Evolutionary conservation across 2,329 filamentous ascomycete species (phyloP).

Genomic region (Pseudocercospora cruenta): DNA sequence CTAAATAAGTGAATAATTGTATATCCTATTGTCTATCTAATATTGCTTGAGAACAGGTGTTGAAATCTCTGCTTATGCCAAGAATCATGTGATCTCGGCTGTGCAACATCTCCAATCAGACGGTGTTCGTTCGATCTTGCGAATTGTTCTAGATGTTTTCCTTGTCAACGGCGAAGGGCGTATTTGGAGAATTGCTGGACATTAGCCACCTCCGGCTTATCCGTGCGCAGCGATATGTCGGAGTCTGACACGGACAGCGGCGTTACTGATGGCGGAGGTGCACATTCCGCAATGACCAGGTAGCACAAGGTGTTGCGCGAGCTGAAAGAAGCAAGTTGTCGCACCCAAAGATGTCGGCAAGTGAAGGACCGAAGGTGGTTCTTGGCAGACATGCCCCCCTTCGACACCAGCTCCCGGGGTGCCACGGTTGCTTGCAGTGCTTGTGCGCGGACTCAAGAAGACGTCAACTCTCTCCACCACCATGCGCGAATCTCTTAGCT

Average conservation of each 20-base stretch:
- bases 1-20: too few species aligned
- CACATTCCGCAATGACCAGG: not conserved
- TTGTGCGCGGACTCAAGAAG: not conserved
- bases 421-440: not conserved
- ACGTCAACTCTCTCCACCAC: not conserved
- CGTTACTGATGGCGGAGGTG: not conserved
- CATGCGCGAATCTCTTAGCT: not conserved
- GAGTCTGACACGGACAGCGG: too few species aligned
- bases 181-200: not conserved
- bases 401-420: not conserved
- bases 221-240: not conserved
- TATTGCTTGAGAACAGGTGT: too few species aligned
- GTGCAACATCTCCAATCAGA: too few species aligned
- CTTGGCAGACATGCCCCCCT: not conserved
- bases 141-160: conserved; percentile 1
- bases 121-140: not conserved
- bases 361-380: not conserved
- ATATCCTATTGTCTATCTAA: too few species aligned
- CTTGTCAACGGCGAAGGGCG: not conserved
- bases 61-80: too few species aligned
- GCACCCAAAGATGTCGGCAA: not conserved
- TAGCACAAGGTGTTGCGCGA: not conserved
- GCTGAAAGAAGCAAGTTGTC: not conserved
- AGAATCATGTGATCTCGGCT: too few species aligned
- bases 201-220: conserved; percentile 1